Conservation (phyloP, 2,329 filamentous ascomycete genomes). For the Pyricularia pennisetigena region DNA sequence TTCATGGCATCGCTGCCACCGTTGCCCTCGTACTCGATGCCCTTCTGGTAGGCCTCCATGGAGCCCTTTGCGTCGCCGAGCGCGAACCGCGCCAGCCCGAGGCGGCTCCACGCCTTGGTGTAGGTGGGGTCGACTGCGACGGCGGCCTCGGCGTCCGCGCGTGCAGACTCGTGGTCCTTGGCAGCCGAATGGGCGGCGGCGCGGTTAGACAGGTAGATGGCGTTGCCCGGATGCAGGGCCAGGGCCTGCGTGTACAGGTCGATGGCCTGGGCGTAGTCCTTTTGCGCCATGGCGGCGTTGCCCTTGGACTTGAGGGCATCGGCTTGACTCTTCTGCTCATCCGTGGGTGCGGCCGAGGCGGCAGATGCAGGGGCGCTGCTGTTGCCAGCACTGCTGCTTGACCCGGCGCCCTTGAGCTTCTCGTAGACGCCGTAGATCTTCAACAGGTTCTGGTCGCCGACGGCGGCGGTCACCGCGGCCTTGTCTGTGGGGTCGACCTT, state of each 20-base stretch:
- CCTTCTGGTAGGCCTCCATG: conserved; percentile 89
- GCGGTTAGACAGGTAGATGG: conserved; percentile 95
- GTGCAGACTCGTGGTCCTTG: conserved; percentile 74
- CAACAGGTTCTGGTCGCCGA: conserved; percentile 79
- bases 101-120: conserved; percentile 92
- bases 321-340: conserved; percentile 66
- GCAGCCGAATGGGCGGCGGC: conserved; percentile 85
- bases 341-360: conserved; percentile 24
- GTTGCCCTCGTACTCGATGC: conserved; percentile 88
- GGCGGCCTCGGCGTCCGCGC: conserved; percentile 82
- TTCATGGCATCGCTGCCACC: conserved; percentile 96
- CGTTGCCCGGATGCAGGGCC: conserved; percentile 70
- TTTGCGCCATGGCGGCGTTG: conserved; percentile 90
- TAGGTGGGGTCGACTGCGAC: conserved; percentile 83
- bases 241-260: conserved; percentile 84
- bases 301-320: conserved; percentile 84
- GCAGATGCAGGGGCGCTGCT: conserved; percentile 16
- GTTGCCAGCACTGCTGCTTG: conserved; percentile 25
- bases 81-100: conserved; percentile 85
- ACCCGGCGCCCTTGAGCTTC: conserved; percentile 64
- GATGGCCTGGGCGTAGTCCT: conserved; percentile 78
- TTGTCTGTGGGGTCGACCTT: conserved; percentile 80
- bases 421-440: conserved; percentile 95
- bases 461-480: conserved; percentile 61
- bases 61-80: conserved; percentile 82